A percentile compares a stretch with the other conserved stretches of the same genome.
These are phyloP conservation scores for Phytophthora podocarpi DNA, from an alignment of 352 stramenopile species.

Conservation along the genomic window DNA sequence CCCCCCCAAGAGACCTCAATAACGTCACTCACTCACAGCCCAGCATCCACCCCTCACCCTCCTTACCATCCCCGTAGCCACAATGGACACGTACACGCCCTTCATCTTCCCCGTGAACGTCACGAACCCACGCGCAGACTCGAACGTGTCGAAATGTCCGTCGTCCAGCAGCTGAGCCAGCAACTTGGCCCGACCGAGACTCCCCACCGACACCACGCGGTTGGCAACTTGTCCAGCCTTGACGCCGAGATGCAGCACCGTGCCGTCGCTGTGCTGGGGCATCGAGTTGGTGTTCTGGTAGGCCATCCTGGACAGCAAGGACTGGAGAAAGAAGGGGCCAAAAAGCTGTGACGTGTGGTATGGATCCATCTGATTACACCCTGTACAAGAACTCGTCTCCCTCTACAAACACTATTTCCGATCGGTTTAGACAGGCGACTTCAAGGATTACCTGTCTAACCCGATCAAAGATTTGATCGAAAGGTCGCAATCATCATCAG, in stretches of 20 bases:
- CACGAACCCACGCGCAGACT: constrained; percentile 58
- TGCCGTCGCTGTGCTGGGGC: constrained; percentile 45
- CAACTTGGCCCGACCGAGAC: constrained; percentile 39
- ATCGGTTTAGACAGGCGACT: constrained; percentile 31
- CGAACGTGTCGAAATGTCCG: constrained; percentile 28
- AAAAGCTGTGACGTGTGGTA: constrained; percentile 10
- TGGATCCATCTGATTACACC: neutral
- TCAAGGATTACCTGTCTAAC: no score
- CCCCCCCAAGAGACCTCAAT: no score
- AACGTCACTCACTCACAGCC: neutral
- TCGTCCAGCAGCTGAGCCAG: constrained; percentile 42
- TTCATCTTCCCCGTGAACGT: constrained; percentile 64
- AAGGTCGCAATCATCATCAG: constrained; percentile 47
- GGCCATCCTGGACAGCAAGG: constrained; percentile 20
- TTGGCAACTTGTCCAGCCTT: constrained; percentile 54
- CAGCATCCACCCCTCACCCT: neutral
- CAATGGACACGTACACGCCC: constrained; percentile 50
- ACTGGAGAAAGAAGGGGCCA: neutral
- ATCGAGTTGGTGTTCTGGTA: constrained; percentile 56
- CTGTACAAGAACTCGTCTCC: neutral
- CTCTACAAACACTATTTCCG: constrained; percentile 8
- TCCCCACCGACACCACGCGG: constrained; percentile 54
- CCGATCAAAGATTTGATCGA: constrained; percentile 42
- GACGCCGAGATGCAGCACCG: constrained; percentile 50
- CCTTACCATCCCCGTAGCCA: constrained; percentile 66